These are phyloP conservation scores for Dendrocalamus sinicus DNA, from an alignment of 176 grass and related monocot genomes.

Conservation along the genomic window DNA sequence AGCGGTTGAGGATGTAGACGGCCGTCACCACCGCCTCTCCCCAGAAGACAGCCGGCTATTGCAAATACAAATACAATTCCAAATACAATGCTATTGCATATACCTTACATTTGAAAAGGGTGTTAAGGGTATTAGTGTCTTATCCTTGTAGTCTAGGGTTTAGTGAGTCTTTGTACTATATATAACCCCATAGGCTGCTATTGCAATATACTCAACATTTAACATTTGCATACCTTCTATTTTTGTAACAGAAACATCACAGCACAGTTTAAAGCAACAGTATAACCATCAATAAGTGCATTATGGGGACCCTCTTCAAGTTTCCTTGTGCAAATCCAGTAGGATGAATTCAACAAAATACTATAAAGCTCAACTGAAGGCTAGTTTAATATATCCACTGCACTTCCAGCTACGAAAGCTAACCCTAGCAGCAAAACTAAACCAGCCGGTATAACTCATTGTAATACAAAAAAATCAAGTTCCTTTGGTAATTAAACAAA, in stretches of 20 bases:
- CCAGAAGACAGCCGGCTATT: too few relatives aligned
- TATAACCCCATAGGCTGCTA: too few relatives aligned
- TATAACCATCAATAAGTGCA: not conserved
- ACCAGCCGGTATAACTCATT: not conserved
- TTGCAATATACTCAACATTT: too few relatives aligned
- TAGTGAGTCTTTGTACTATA: too few relatives aligned
- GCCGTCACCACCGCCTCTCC: too few relatives aligned
- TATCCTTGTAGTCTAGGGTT: too few relatives aligned
- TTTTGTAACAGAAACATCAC: not conserved
- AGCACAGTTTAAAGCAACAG: not conserved
- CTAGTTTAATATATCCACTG: conserved; percentile 11
- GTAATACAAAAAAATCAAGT: not conserved
- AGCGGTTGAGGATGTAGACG: too few relatives aligned
- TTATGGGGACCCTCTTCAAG: not conserved
- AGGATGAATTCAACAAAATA: not conserved
- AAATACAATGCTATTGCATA: too few relatives aligned
- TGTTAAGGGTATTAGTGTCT: too few relatives aligned
- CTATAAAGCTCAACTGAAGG: not conserved
- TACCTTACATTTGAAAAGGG: too few relatives aligned
- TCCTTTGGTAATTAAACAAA: conserved; percentile 19
- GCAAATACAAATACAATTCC: too few relatives aligned
- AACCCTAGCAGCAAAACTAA: conserved; percentile 20
- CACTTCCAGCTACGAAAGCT: conserved; percentile 11
- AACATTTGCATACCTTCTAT: too few relatives aligned
- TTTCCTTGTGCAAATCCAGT: conserved; percentile 6